A percentile compares a stretch with the other conserved stretches of the same genome.
phyloP scores from a whole-genome alignment of 106 monocot genomes.

The Allium cepa region DNA sequence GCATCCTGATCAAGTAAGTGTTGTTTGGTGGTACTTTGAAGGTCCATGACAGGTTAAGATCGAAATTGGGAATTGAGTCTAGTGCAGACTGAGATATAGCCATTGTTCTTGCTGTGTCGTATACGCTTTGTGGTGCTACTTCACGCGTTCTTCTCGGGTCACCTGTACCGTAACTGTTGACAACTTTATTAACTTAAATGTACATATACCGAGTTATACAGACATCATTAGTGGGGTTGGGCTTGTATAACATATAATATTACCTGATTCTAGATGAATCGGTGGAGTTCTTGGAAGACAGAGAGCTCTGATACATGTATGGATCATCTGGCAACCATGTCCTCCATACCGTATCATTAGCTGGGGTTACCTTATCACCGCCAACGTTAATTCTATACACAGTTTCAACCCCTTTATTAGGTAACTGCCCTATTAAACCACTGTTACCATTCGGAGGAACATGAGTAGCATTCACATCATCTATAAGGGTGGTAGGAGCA shows the following conservation, averaged over 20 bases:
- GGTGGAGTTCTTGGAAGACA: conserved; percentile 1
- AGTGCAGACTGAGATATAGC: not conserved
- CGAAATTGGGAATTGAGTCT: conserved; percentile 3
- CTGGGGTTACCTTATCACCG: conserved; percentile 27
- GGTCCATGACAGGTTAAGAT: conserved; percentile 53
- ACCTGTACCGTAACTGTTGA: not conserved
- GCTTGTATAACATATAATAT: not conserved
- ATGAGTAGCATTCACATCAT: not conserved
- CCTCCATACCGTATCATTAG: conserved; percentile 56
- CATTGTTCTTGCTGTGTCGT: conserved; percentile 37
- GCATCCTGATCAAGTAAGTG: conserved; percentile 40
- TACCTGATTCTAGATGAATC: not conserved
- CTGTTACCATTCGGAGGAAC: no score
- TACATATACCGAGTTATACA: no score
- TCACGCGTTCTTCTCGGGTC: not conserved
- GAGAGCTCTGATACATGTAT: conserved; percentile 3
- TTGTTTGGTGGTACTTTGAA: conserved; percentile 17
- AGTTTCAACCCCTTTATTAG: conserved; percentile 27
- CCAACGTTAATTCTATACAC: conserved; percentile 52
- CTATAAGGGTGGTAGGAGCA: conserved; percentile 34
- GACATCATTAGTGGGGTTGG: no score
- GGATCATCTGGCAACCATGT: conserved; percentile 39
- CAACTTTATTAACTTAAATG: not conserved
- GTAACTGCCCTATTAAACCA: not conserved
- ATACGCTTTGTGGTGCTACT: conserved; percentile 39